Evolutionary conservation across 169 alveolate species (phyloP).

Genomic region (Cryptosporidium ubiquitum): DNA sequence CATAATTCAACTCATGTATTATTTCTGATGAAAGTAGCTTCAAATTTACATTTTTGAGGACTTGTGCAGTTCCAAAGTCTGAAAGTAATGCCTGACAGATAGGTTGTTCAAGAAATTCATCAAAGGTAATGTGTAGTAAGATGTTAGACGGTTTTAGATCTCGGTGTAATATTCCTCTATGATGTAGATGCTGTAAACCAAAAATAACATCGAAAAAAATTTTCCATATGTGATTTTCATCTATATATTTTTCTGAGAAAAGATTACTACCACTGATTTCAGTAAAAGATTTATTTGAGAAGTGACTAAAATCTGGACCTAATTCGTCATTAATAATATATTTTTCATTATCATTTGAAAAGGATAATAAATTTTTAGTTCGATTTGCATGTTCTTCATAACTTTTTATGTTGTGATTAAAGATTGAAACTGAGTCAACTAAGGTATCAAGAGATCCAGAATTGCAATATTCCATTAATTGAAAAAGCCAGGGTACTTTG

Average conservation of each 20-base stretch:
- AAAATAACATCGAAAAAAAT: slow-evolving; percentile 76
- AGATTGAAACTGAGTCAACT: not conserved
- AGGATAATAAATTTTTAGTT: not conserved
- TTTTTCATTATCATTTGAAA: not conserved
- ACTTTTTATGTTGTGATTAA: not conserved
- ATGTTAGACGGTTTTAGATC: slow-evolving; percentile 79
- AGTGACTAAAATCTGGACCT: not conserved
- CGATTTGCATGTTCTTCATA: not conserved
- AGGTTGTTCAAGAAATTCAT: slow-evolving; percentile 65
- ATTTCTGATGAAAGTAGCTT: slow-evolving; percentile 4
- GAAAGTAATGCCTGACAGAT: slow-evolving; percentile 81
- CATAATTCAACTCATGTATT: not conserved
- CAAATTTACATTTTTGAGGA: slow-evolving; percentile 43
- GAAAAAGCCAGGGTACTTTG: slow-evolving; percentile 87
- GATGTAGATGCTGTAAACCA: slow-evolving; percentile 81
- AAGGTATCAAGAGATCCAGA: slow-evolving; percentile 78
- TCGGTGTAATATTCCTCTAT: slow-evolving; percentile 78
- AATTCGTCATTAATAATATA: not conserved
- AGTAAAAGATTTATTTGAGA: not conserved
- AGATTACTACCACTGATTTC: not conserved
- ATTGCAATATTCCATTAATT: slow-evolving; percentile 87
- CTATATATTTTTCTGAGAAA: not conserved
- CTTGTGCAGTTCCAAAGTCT: slow-evolving; percentile 86
- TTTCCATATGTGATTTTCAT: slow-evolving; percentile 72
- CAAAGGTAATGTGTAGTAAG: slow-evolving; percentile 64